phyloP scores from a whole-genome alignment of 306 rosid genomes.

The Rosa chinensis region DNA sequence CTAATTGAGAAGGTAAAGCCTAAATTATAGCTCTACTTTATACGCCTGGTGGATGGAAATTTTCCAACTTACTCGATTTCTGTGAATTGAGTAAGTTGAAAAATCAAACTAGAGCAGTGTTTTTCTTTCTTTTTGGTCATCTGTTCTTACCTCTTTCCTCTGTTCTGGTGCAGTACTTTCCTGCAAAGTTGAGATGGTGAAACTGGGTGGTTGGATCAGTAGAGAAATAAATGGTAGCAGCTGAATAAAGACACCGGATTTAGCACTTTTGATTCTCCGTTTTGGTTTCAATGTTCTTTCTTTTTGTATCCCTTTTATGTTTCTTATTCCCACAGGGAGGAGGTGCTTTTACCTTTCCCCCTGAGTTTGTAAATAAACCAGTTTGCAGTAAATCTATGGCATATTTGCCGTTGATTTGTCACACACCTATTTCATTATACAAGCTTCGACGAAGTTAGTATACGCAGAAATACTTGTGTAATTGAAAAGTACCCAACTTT shows the following conservation, averaged over 20 bases:
- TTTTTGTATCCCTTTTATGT: neutral
- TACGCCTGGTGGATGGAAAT: no score
- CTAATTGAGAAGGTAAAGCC: slow-evolving; percentile 27
- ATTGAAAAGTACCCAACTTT: neutral
- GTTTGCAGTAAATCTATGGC: neutral
- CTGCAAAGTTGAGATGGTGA: slow-evolving; percentile 35
- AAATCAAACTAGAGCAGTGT: neutral
- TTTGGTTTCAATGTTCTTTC: neutral
- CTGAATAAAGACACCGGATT: slow-evolving; percentile 21
- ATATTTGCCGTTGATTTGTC: neutral
- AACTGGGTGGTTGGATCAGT: neutral
- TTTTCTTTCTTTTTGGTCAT: neutral
- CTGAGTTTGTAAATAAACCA: neutral
- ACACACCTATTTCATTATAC: neutral
- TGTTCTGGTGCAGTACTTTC: slow-evolving; percentile 25
- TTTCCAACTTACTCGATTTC: no score
- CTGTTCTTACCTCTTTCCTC: slow-evolving; percentile 1
- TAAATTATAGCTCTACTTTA: no score
- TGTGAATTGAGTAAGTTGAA: no score
- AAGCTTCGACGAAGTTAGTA: neutral
- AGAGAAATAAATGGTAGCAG: neutral
- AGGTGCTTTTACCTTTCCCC: neutral
- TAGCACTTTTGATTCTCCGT: neutral
- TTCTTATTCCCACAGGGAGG: neutral
- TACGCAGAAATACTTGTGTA: neutral